Percentiles rank a stretch among this genome's conserved stretches.
phyloP scores from a whole-genome alignment of 2,329 filamentous ascomycete genomes.

The Paecilomyces dactylethromorphus region DNA sequence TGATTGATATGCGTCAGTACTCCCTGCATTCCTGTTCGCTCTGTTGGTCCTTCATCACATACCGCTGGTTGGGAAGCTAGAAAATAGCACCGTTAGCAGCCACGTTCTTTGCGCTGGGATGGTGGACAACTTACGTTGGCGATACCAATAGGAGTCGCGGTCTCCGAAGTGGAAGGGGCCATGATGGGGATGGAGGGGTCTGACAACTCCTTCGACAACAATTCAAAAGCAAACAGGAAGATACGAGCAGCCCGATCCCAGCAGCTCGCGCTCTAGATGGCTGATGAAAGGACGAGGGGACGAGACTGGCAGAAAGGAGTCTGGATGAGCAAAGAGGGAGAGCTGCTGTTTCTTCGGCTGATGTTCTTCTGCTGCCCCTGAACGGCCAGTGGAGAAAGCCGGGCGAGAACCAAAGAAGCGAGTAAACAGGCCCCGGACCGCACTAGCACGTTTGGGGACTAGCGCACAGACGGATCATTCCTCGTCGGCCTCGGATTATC shows the following conservation, averaged over 20 bases:
- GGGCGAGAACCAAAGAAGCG: slow-evolving; percentile 11
- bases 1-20: slow-evolving; percentile 17
- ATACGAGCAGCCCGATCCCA: neutral
- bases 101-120: neutral
- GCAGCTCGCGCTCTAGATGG: neutral
- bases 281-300: neutral
- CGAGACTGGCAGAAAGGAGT: neutral
- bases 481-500: slow-evolving; percentile 19
- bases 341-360: slow-evolving; percentile 1
- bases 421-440: slow-evolving; percentile 17
- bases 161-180: slow-evolving; percentile 49
- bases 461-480: slow-evolving; percentile 10
- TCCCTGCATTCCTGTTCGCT: slow-evolving; percentile 2
- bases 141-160: slow-evolving; percentile 64
- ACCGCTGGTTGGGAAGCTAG: slow-evolving; percentile 64
- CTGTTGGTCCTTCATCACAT: slow-evolving; percentile 27
- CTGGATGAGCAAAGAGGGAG: neutral
- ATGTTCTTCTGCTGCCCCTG: slow-evolving; percentile 7
- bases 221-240: slow-evolving; percentile 4
- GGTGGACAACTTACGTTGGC: slow-evolving; percentile 54
- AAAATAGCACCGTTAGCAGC: slow-evolving; percentile 7
- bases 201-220: slow-evolving; percentile 6
- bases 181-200: slow-evolving; percentile 34
- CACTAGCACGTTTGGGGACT: slow-evolving; percentile 21
- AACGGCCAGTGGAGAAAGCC: slow-evolving; percentile 5